Conservation (phyloP, 2,329 filamentous ascomycete species). For the Fusarium haematococcum region DNA sequence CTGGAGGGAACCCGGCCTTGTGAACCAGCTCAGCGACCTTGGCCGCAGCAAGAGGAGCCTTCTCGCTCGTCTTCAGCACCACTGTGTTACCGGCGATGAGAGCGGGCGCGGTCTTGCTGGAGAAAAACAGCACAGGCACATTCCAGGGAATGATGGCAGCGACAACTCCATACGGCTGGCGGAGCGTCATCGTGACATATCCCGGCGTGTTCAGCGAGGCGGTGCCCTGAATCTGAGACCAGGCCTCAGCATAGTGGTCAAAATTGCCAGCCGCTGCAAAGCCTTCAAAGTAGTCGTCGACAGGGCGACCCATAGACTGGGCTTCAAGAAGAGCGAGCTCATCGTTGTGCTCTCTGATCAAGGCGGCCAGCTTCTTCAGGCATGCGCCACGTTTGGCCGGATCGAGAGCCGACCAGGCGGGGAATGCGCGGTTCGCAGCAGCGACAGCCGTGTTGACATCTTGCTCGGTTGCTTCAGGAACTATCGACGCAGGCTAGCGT, state of each 20-base stretch:
- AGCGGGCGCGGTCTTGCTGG: conserved; percentile 51
- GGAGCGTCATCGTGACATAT: conserved; percentile 57
- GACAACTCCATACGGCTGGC: conserved; percentile 64
- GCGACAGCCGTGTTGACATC: conserved; percentile 62
- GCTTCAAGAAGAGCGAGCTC: conserved; percentile 53
- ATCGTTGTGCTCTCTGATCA: conserved; percentile 54
- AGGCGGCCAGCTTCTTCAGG: conserved; percentile 59
- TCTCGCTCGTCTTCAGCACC: conserved; percentile 36
- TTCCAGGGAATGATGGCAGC: conserved; percentile 72
- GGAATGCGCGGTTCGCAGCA: conserved; percentile 61
- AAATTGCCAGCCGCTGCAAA: conserved; percentile 56
- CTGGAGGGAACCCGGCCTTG: conserved; percentile 79
- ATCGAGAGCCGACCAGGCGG: conserved; percentile 56
- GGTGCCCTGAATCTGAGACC: conserved; percentile 56
- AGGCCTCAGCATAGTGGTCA: conserved; percentile 57
- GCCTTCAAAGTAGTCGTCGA: conserved; percentile 31
- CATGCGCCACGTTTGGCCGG: conserved; percentile 54
- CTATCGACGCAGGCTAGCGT: background rate
- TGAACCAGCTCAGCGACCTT: conserved; percentile 66
- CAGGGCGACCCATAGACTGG: conserved; percentile 34
- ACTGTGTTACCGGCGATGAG: conserved; percentile 37
- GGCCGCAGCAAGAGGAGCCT: conserved; percentile 31
- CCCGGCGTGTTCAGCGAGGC: conserved; percentile 62
- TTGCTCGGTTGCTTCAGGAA: conserved; percentile 56
- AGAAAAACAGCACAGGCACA: conserved; percentile 58